Base-by-base conservation (phyloP, 805 yeast genomes). In the Sungouiozyma intestinalis region DNA sequence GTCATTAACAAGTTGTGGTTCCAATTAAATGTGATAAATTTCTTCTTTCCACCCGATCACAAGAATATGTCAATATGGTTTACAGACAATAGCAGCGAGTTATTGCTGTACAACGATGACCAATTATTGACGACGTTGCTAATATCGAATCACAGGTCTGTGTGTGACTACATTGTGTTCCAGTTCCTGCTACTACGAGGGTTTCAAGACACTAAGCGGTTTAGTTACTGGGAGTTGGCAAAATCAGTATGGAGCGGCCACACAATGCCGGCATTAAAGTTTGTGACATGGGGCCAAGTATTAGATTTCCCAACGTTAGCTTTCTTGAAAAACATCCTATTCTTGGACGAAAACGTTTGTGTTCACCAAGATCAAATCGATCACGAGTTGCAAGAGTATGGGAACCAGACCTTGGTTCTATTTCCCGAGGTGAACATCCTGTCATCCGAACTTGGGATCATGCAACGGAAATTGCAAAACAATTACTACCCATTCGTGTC, bases 361-460 rank as follows among this genome's bases (percentile, higher is more conserved):
- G 36, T 48, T 47, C 5, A 48, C 47, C 7, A 42, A 40, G 14
- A 52, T 71, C 48, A 55, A 77, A 29, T 49, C 13, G n/a, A 11
- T 3, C 18, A 35, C 17, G 73, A 72, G 33, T 20, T 29, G 16
- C 27, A 33, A 5, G 48, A 53, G 14, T 67, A 34, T 55, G 63
- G 53, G 29, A 52, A 48, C 20, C 72, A 74, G 49, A 79, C 94
- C 85, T 51, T 86, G 0, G 77, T 79, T 0, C 48, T 84, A 7
- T 87, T 87, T 49, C 97, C 97, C 0, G 97, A 88, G 60, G 95
- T 84, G 3, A 83, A 82, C 52, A 74, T 82, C 6, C 73, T 75
- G 58, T 73, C 79, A 0, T 65, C 71, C 9, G 71, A 71, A 32
- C 68, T 69, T 36, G 57, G 49, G 34, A 65, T 37, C 48, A 58